Evolutionary conservation across 257 asterid species (phyloP).

Genomic region (Przewalskia tangutica): DNA sequence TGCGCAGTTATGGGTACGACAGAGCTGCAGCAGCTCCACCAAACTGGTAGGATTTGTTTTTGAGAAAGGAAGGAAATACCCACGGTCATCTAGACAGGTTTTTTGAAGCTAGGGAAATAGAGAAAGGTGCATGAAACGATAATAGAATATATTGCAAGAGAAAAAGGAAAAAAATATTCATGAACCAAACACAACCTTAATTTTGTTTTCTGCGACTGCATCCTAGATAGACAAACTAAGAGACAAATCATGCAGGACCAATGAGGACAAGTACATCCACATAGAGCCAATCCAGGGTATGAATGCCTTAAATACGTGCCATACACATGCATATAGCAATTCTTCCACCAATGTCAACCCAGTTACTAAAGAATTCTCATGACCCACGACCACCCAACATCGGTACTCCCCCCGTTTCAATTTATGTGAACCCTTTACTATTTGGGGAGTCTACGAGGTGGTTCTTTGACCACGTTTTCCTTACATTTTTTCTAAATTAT

Average conservation of each 20-base stretch:
- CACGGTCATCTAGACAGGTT: background rate
- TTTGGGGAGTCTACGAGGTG: no score
- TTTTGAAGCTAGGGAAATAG: background rate
- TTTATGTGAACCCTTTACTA: no score
- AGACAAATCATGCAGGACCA: background rate
- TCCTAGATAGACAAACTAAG: background rate
- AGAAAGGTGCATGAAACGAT: background rate
- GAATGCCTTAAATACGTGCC: background rate
- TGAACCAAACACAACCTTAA: background rate
- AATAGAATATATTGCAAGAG: background rate
- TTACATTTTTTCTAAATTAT: no score
- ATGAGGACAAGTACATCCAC: background rate
- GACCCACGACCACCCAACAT: background rate
- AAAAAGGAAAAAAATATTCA: background rate
- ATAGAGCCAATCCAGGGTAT: background rate
- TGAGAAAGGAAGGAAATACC: background rate
- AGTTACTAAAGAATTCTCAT: background rate
- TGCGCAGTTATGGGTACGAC: background rate
- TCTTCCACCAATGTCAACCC: background rate
- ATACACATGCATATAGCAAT: background rate
- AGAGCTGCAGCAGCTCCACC: background rate
- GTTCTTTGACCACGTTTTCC: no score
- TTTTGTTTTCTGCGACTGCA: background rate
- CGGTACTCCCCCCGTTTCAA: background rate
- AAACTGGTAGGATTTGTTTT: background rate